Percentiles rank a stretch among this genome's conserved stretches.
phyloP scores from a whole-genome alignment of 2,329 filamentous ascomycete species.

The Stachybotrys chlorohalonatus region DNA sequence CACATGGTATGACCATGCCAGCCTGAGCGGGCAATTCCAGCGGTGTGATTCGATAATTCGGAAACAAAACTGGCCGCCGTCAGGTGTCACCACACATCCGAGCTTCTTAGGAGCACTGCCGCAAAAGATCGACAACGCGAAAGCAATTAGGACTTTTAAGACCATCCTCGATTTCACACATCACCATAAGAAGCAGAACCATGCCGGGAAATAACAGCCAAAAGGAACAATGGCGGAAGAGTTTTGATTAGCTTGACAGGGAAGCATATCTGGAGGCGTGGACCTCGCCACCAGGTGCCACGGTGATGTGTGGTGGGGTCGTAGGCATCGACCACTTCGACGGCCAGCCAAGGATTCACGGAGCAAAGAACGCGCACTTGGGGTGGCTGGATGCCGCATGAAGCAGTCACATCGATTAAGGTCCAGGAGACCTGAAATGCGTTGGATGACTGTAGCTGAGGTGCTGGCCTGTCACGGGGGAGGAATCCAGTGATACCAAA shows the following conservation, averaged over 20 bases:
- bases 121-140: not conserved
- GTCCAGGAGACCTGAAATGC: not conserved
- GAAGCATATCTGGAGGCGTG: not conserved
- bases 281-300: not conserved
- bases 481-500: not conserved
- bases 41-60: not conserved
- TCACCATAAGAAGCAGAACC: not conserved
- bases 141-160: not conserved
- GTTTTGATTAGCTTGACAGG: not conserved
- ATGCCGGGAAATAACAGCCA: not conserved
- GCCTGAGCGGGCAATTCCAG: not conserved
- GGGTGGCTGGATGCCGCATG: not conserved
- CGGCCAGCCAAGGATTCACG: not conserved
- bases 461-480: no score
- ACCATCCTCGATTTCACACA: not conserved
- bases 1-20: not conserved
- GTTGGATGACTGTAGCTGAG: not conserved
- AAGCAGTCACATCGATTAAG: not conserved
- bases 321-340: not conserved
- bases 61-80: not conserved
- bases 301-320: not conserved
- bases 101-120: not conserved
- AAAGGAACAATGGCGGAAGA: not conserved
- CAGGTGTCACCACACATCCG: not conserved
- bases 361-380: not conserved